A percentile compares a stretch with the other conserved stretches of the same genome.
Evolutionary conservation across 2,329 filamentous ascomycete species (phyloP).

Genomic region (Penicillium aurantiogriseum): DNA sequence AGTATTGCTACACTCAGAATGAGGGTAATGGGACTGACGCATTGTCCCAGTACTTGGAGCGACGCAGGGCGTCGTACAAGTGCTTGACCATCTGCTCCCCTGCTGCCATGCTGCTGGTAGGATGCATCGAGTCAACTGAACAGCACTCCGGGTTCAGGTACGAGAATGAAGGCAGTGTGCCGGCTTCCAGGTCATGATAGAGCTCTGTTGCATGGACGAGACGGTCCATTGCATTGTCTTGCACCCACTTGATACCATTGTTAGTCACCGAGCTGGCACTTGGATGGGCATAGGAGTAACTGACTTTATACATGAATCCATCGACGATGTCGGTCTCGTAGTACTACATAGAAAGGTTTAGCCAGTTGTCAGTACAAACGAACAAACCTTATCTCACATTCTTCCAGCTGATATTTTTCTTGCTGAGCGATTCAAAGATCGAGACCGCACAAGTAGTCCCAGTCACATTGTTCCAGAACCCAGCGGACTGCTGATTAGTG

Average conservation of each 20-base stretch:
- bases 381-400: conserved; percentile 23
- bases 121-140: conserved; percentile 41
- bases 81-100: conserved; percentile 44
- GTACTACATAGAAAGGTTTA: conserved; percentile 26
- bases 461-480: conserved; percentile 36
- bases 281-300: not conserved
- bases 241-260: conserved; percentile 31
- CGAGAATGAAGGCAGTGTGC: conserved; percentile 68
- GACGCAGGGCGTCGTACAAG: conserved; percentile 44
- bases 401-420: conserved; percentile 40
- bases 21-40: conserved; percentile 18
- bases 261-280: not conserved
- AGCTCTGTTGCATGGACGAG: conserved; percentile 49
- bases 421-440: conserved; percentile 40
- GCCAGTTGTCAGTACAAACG: not conserved
- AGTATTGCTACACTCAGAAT: not conserved
- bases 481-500: conserved; percentile 34
- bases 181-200: conserved; percentile 39
- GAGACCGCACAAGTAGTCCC: conserved; percentile 37
- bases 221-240: conserved; percentile 37
- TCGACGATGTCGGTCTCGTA: conserved; percentile 41
- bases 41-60: conserved; percentile 42
- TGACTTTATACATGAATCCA: conserved; percentile 37
- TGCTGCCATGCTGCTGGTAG: conserved; percentile 39
- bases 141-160: conserved; percentile 47